Evolutionary conservation across 2,329 filamentous ascomycete genomes (phyloP), one percentile per base, ranked within the genome.

Genomic region (Aspergillus sojae): DNA sequence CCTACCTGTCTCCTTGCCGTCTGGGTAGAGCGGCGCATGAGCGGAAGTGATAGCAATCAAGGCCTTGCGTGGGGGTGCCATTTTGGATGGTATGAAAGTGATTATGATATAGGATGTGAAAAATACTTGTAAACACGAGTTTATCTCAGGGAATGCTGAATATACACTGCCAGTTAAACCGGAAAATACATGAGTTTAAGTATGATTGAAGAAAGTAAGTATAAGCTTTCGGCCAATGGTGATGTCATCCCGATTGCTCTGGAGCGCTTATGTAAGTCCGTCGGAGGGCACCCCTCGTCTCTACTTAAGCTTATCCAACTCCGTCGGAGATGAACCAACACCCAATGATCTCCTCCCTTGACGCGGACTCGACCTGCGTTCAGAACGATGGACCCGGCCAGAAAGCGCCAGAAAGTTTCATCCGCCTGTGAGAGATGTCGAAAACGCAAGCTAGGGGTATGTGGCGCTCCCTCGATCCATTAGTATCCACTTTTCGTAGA

Each of bases 21-120:
- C 52, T 28, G 59, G 59, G 34, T 61, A 61, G 21, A 61, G 53
- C 12, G 59, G 59, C 4, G 59, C 59, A n/a, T 61, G 59, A 4
- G 53, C 53, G 10, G 59, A 61, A 21, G 59, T 50, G 21, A 61
- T 30, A 19, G 59, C 59, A 28, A 61, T 61, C 26, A 61, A 30
- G 10, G 59, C 59, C 21, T 36, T 30, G 32, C 59, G 58, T 12
- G 39, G 28, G 5, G 59, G 59, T 10, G 53, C 28, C 59, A 61
- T 61, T 30, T 32, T 12, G 11, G 19, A 34, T 1, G 19, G 6
- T 32, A 53, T 52, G 3, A 2, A 30, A 52, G 26, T 32, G 1
- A 23, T 46, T 1, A 46, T 5, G 7, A 1, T 41, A 7, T 19
- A 4, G 3, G 7, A n/a, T 9, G 2, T 16, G 39, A 10, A 19